Evolutionary conservation across 768 basidiomycete genomes (phyloP), one percentile per base, ranked within the genome.

Genomic region (Hygrocybe coccinea): DNA sequence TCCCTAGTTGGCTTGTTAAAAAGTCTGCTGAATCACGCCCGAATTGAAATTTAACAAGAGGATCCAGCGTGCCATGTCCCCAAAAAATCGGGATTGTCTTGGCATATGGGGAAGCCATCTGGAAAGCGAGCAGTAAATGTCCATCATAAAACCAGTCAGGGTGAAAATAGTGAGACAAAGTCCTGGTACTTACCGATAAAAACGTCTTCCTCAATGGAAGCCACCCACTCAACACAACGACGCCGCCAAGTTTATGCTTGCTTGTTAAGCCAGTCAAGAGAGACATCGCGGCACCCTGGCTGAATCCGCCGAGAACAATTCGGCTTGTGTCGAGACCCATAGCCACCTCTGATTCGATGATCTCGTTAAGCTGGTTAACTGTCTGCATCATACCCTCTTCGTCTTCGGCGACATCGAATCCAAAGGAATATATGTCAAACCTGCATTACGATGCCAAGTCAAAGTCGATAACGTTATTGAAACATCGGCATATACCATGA

Each of bases 301-400:
- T 87, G 73, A 95, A 95, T 9, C 94, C 94, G 35, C 91, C 92
- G 21, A 97, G 70, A 33, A 95, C 79, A 62, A 95, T 87, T 50
- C 87, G 81, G 53, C 77, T 75, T 22, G 86, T 72, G 8, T 83
- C 77, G 51, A 87, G 82, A 34, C 89, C 89, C 7, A 77, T 75
- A 47, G 84, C 82, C 17, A 94, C 75, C 69, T 97, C 94, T 2
- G 78, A 75, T 11, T 81, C 75, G 64, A 98, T 85, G 60, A 95
- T 73, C 56, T 79, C 71, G 62, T 85, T 85, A 62, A 95, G 75
- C 24, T 76, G 68, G 25, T 75, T 71, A 7, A 81, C 79, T 33
- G 87, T 83, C 29, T 79, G 67, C 33, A 87, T 75, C 82, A 97
- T 88, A 41, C 89, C 90, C 11, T 60, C 56, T 64, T 89, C 84